Base-by-base conservation (phyloP, 1,284 basidiomycete genomes). In the Grifola frondosa region DNA sequence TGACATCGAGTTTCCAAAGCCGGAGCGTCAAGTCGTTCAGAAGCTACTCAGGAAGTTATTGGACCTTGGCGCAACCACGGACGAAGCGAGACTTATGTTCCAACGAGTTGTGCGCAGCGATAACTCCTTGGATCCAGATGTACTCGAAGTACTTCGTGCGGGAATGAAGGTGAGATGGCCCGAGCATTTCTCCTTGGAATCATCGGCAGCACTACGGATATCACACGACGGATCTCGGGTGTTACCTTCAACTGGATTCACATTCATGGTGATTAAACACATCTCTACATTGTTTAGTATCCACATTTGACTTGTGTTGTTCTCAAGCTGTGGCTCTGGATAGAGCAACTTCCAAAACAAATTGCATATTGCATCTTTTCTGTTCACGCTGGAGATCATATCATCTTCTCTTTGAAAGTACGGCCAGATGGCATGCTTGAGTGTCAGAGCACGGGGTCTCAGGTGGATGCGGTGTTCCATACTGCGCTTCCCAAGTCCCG, bases 101-200 rank as follows among this genome's bases (percentile, higher is more conserved):
- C 77, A 81, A 48, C 69, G 67, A n/a, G 71, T 73, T 0, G 68
- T 86, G 30, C 70, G 64, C 9, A 37, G 41, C 4, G 56, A 67
- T 37, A 54, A 61, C 11, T 49, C 53, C 0, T 60, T 88, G 24
- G 78, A 89, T 48, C 57, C 67, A 8, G 84, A 86, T 38, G 70
- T 87, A 30, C 61, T 88, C 30, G 87, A 89, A 37, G 62, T 88
- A 17, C 69, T 89, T 41, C 75, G 84, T 8, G 71, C 75, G 24
- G 78, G 77, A 1, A 80, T 86, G 71, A 83, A 77, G 59, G 78
- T 80, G 32, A 74, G 78, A 22, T 89, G 86, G 87, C 77, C 82
- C 1, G 75, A 80, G 46, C 87, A 90, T 55, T 76, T 89, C 48
- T 85, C 80, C 4, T 65, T 90, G 50, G 79, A 80, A 57, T 70